A percentile compares a stretch with the other conserved stretches of the same genome.
Conservation (phyloP, 2,329 filamentous ascomycete species). For the Neofusicoccum umdonicola region DNA sequence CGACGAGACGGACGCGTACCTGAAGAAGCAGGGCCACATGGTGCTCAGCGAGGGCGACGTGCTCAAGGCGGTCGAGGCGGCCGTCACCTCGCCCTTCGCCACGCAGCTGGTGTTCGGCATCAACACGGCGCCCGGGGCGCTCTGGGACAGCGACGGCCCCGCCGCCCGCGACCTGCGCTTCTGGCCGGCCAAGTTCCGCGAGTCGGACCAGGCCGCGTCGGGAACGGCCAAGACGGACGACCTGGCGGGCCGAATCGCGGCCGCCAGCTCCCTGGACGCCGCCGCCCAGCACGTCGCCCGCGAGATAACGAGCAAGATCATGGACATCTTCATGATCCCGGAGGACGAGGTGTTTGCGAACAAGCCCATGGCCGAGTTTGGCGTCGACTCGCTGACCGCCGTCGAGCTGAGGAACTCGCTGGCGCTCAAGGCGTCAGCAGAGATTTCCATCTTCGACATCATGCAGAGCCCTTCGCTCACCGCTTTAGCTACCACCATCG, state of each 20-base stretch:
- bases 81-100: slow-evolving; percentile 2
- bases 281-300: no score
- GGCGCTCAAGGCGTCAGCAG: not conserved
- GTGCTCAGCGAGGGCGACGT: slow-evolving; percentile 11
- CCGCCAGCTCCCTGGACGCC: no score
- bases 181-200: slow-evolving; percentile 11
- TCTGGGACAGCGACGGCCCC: not conserved
- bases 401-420: slow-evolving; percentile 27
- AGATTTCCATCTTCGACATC: slow-evolving; percentile 23
- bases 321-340: slow-evolving; percentile 2
- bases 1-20: not conserved
- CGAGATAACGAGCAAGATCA: not conserved
- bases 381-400: slow-evolving; percentile 27
- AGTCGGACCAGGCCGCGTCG: no score
- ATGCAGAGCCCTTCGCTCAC: slow-evolving; percentile 12
- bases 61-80: slow-evolving; percentile 11
- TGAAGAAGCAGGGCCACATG: not conserved
- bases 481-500: slow-evolving; percentile 1
- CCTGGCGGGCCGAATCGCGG: no score
- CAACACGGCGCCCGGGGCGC: not conserved
- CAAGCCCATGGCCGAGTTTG: slow-evolving; percentile 13
- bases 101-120: slow-evolving; percentile 15
- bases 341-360: not conserved
- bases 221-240: no score
- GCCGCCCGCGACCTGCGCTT: slow-evolving; percentile 15